Evolutionary conservation across 2,329 filamentous ascomycete species (phyloP).

Genomic region (Ophiocordyceps australis): DNA sequence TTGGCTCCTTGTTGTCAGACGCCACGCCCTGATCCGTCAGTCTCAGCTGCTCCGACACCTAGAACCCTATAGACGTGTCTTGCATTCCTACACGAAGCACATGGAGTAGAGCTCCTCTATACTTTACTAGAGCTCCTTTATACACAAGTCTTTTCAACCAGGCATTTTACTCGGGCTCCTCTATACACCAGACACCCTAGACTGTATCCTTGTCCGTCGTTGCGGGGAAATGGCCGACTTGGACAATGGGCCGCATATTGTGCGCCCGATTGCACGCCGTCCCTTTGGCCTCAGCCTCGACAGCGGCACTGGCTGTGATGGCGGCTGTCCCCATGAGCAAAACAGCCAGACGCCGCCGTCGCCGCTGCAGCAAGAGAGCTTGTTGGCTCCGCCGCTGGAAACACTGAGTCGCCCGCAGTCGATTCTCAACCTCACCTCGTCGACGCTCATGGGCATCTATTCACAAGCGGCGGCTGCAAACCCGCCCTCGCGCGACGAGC

Average conservation of each 20-base stretch:
- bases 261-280: constrained; percentile 54
- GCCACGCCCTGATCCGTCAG: too few relatives aligned
- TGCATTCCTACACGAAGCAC: too few relatives aligned
- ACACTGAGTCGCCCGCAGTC: constrained; percentile 53
- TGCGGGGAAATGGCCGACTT: constrained; percentile 23
- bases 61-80: too few relatives aligned
- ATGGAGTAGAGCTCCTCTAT: too few relatives aligned
- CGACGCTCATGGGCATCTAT: constrained; percentile 86
- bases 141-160: too few relatives aligned
- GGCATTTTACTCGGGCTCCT: too few relatives aligned
- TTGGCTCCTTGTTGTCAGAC: too few relatives aligned
- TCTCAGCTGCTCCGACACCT: too few relatives aligned
- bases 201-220: too few relatives aligned
- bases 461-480: constrained; percentile 39
- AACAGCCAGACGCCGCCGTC: constrained; percentile 10
- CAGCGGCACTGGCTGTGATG: constrained; percentile 24
- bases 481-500: constrained; percentile 29
- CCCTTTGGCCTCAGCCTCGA: constrained; percentile 44
- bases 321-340: constrained; percentile 23
- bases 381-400: constrained; percentile 8
- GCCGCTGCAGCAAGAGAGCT: constrained; percentile 5
- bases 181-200: too few relatives aligned
- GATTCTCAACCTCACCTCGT: constrained; percentile 70
- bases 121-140: too few relatives aligned
- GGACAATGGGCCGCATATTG: constrained; percentile 32